Evolutionary conservation across 768 basidiomycete genomes (phyloP).

Genomic region (Termitomyces sp.): DNA sequence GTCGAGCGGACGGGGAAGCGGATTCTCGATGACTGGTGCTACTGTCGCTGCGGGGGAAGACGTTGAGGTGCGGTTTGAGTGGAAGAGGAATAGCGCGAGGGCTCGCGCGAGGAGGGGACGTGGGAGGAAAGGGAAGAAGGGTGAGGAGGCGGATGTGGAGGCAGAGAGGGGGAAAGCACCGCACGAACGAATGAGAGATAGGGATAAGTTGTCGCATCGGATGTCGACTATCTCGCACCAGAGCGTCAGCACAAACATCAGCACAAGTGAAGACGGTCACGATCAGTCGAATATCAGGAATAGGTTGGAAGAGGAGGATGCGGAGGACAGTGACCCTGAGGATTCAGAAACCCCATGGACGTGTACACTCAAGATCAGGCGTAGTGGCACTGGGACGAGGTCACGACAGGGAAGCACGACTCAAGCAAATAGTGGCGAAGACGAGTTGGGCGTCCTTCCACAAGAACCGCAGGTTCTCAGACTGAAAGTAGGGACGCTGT

Average conservation of each 20-base stretch:
- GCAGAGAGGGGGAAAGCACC: slow-evolving; percentile 8
- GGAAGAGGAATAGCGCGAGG: slow-evolving; percentile 47
- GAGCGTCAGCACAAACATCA: slow-evolving; percentile 31
- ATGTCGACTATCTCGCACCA: slow-evolving; percentile 39
- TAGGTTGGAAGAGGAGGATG: slow-evolving; percentile 38
- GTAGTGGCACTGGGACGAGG: slow-evolving; percentile 20
- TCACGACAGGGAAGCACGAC: slow-evolving; percentile 14
- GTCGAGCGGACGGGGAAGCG: not conserved
- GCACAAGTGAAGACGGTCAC: slow-evolving; percentile 21
- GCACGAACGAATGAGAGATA: not conserved
- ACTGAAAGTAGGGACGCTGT: slow-evolving; percentile 79
- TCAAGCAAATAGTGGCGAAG: slow-evolving; percentile 9
- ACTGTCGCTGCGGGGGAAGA: slow-evolving; percentile 28
- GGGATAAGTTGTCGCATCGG: slow-evolving; percentile 39
- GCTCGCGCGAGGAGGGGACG: slow-evolving; percentile 33
- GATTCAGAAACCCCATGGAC: slow-evolving; percentile 97
- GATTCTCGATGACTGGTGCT: not conserved
- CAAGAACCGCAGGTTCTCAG: slow-evolving; percentile 33
- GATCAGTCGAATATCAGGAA: slow-evolving; percentile 5
- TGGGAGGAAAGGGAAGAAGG: slow-evolving; percentile 21
- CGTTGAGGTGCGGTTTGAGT: slow-evolving; percentile 78
- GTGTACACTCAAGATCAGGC: slow-evolving; percentile 72
- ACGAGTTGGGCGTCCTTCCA: slow-evolving; percentile 9
- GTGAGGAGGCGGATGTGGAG: slow-evolving; percentile 16
- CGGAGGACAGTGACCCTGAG: slow-evolving; percentile 88